phyloP scores from a whole-genome alignment of 768 basidiomycete genomes.

The Glaciozyma martinii region DNA sequence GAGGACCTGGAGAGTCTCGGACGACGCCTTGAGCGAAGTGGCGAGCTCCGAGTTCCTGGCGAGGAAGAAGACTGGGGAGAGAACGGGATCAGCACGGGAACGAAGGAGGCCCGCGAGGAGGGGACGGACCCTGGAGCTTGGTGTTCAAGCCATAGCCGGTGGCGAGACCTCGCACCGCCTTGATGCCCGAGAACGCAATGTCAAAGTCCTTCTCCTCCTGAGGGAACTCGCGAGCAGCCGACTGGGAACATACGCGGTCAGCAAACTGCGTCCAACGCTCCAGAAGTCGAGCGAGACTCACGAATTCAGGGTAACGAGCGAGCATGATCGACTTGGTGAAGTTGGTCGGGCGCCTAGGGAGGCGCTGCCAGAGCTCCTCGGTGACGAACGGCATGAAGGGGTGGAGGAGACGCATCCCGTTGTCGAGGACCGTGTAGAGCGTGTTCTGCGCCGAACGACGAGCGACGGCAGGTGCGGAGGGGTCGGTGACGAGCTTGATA shows the following conservation, averaged over 20 bases:
- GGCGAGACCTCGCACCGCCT: conserved; percentile 70
- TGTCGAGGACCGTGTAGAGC: conserved; percentile 84
- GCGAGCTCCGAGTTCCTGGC: conserved; percentile 54
- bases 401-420: conserved; percentile 79
- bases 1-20: conserved; percentile 52
- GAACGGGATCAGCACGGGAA: background rate
- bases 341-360: conserved; percentile 77
- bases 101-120: too few relatives aligned
- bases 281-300: conserved; percentile 45
- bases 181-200: conserved; percentile 67
- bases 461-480: conserved; percentile 49
- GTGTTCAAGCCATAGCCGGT: conserved; percentile 80
- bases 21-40: conserved; percentile 48
- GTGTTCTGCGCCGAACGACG: conserved; percentile 87
- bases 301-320: conserved; percentile 67
- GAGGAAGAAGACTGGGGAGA: conserved; percentile 61
- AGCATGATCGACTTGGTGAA: conserved; percentile 81
- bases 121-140: conserved; percentile 63
- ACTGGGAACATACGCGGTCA: conserved; percentile 1
- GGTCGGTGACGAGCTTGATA: conserved; percentile 95
- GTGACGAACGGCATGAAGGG: conserved; percentile 99
- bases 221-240: conserved; percentile 38
- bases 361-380: conserved; percentile 95
- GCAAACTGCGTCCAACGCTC: background rate
- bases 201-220: conserved; percentile 79